Evolutionary conservation across 1,284 basidiomycete genomes (phyloP).

Genomic region (Apiotrichum akiyoshidainum): DNA sequence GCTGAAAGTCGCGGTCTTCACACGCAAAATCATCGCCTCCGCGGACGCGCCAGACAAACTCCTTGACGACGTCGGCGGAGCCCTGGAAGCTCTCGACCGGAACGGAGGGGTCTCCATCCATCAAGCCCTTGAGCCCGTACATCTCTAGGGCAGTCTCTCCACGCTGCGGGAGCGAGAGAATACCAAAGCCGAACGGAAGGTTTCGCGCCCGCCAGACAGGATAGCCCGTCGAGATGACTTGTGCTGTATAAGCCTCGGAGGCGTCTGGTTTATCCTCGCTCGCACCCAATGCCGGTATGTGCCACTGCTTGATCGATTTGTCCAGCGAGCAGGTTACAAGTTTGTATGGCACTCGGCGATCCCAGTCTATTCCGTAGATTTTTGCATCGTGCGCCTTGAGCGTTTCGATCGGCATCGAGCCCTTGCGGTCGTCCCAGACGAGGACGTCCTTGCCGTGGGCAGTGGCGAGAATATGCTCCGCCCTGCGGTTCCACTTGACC

Average conservation of each 20-base stretch:
- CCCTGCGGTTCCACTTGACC: constrained; percentile 89
- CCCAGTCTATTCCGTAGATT: constrained; percentile 96
- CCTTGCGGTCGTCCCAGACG: constrained; percentile 61
- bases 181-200: constrained; percentile 85
- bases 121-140: constrained; percentile 56
- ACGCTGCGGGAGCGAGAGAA: constrained; percentile 85
- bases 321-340: constrained; percentile 89
- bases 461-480: constrained; percentile 79
- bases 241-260: constrained; percentile 46
- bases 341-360: constrained; percentile 66
- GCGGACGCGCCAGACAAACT: constrained; percentile 88
- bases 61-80: constrained; percentile 90
- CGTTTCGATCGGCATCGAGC: constrained; percentile 71
- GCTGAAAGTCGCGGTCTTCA: constrained; percentile 75
- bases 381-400: constrained; percentile 79
- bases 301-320: constrained; percentile 85
- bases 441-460: constrained; percentile 68
- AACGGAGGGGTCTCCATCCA: neutral
- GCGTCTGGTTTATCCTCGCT: constrained; percentile 20
- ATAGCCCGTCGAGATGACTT: constrained; percentile 70
- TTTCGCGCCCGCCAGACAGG: constrained; percentile 93
- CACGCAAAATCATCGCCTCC: constrained; percentile 52
- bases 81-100: constrained; percentile 75
- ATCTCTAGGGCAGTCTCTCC: constrained; percentile 81
- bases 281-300: constrained; percentile 48